Conservation (phyloP, 2,329 filamentous ascomycete species). For the Cylindrodendrum hubeiense region DNA sequence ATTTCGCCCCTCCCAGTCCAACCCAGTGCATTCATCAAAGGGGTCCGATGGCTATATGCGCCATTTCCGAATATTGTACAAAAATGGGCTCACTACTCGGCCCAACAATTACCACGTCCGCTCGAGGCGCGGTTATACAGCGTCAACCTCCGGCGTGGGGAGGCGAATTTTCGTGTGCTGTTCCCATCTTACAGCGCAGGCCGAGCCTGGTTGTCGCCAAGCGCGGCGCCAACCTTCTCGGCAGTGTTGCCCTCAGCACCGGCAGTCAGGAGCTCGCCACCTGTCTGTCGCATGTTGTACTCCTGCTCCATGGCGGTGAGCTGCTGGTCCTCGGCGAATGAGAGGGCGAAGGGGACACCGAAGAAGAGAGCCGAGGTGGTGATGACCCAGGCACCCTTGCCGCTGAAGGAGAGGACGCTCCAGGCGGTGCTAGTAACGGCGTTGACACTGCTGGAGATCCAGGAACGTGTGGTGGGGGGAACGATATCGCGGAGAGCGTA, state of each 20-base stretch:
- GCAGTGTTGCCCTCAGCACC: conserved; percentile 60
- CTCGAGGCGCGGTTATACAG: conserved; percentile 32
- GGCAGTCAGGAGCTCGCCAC: conserved; percentile 76
- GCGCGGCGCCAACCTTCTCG: conserved; percentile 61
- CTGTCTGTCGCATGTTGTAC: conserved; percentile 94
- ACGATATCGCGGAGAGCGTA: conserved; percentile 82
- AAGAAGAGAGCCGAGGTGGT: conserved; percentile 90
- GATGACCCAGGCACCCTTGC: conserved; percentile 91
- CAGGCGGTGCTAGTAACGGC: conserved; percentile 64
- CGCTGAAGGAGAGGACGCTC: conserved; percentile 76
- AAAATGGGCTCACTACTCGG: conserved; percentile 34
- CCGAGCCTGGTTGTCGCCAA: conserved; percentile 61
- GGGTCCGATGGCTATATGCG: conserved; percentile 38
- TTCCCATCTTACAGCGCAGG: conserved; percentile 61
- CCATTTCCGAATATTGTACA: conserved; percentile 48
- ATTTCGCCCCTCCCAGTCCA: conserved; percentile 30
- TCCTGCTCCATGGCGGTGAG: conserved; percentile 98
- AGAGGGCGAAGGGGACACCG: conserved; percentile 93
- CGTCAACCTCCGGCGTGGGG: conserved; percentile 20
- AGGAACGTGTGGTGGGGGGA: conserved; percentile 77
- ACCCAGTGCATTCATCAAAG: conserved; percentile 39
- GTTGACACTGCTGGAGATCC: conserved; percentile 71
- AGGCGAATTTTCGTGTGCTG: conserved; percentile 25
- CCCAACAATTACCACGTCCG: conserved; percentile 37
- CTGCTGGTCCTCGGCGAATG: conserved; percentile 96